Conservation (phyloP, 768 basidiomycete species). For the Mycena belliarum region DNA sequence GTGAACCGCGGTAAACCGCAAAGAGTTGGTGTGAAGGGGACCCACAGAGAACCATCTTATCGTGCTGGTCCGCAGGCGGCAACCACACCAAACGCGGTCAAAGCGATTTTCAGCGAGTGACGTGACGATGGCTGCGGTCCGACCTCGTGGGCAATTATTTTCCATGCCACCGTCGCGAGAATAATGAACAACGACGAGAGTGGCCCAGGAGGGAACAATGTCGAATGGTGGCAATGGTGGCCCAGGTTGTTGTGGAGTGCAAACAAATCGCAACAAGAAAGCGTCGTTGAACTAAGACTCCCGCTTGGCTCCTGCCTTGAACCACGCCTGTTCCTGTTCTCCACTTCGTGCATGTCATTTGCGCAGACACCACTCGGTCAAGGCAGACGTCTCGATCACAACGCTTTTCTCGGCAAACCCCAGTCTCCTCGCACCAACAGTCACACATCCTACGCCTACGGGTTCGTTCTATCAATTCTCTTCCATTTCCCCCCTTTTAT, state of each 20-base stretch:
- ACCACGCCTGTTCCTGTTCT: constrained; percentile 12
- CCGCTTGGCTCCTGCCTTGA: constrained; percentile 8
- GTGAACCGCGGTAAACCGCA: too few species aligned
- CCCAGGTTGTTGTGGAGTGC: too few species aligned
- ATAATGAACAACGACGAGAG: background rate
- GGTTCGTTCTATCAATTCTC: constrained; percentile 44
- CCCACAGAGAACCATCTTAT: background rate
- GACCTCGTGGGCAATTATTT: too few species aligned
- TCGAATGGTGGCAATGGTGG: too few species aligned
- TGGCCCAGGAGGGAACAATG: background rate
- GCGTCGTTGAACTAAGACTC: constrained; percentile 15
- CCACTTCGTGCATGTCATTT: constrained; percentile 72
- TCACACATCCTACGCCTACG: constrained; percentile 69
- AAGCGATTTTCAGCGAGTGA: background rate
- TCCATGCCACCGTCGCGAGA: background rate
- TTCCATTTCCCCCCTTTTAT: constrained; percentile 22
- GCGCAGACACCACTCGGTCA: constrained; percentile 79
- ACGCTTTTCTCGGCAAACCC: constrained; percentile 72
- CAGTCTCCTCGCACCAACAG: constrained; percentile 41
- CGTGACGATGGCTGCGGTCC: background rate
- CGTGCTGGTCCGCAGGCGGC: background rate
- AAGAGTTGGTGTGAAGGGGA: constrained; percentile 6
- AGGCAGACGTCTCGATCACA: constrained; percentile 84
- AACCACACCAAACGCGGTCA: too few species aligned
- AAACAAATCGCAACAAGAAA: constrained; percentile 26